phyloP scores from a whole-genome alignment of 2,329 filamentous ascomycete genomes.

The Penicillium sp. region DNA sequence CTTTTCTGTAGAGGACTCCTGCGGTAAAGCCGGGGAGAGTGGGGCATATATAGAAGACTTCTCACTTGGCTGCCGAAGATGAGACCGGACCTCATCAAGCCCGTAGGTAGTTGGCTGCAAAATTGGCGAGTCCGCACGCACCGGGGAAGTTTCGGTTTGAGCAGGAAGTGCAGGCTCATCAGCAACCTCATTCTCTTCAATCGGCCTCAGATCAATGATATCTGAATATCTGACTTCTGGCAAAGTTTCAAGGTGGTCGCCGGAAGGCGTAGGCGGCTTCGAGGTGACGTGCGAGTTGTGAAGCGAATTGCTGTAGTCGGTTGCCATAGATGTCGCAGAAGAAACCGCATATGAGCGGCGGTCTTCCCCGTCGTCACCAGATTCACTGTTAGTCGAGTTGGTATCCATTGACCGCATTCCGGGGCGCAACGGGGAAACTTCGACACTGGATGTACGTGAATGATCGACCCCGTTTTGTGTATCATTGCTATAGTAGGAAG shows the following conservation, averaged over 20 bases:
- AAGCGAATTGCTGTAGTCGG: slow-evolving; percentile 35
- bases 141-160: slow-evolving; percentile 13
- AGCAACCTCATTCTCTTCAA: slow-evolving; percentile 30
- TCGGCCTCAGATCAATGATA: slow-evolving; percentile 37
- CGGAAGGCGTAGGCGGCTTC: slow-evolving; percentile 25
- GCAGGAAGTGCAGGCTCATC: slow-evolving; percentile 14
- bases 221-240: slow-evolving; percentile 37
- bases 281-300: slow-evolving; percentile 33
- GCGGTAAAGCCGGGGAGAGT: no score
- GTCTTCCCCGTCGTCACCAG: slow-evolving; percentile 33
- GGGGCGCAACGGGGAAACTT: slow-evolving; percentile 26
- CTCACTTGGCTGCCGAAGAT: slow-evolving; percentile 74
- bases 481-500: slow-evolving; percentile 36
- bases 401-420: slow-evolving; percentile 32
- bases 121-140: slow-evolving; percentile 65
- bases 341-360: slow-evolving; percentile 20
- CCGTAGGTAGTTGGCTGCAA: slow-evolving; percentile 54
- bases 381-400: slow-evolving; percentile 36
- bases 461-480: slow-evolving; percentile 22
- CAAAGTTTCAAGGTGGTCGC: slow-evolving; percentile 29
- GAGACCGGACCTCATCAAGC: slow-evolving; percentile 66
- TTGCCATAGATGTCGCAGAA: slow-evolving; percentile 23
- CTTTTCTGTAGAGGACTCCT: no score
- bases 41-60: slow-evolving; percentile 58
- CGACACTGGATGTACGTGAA: slow-evolving; percentile 24